Evolutionary conservation across 2,329 filamentous ascomycete species (phyloP).

Genomic region (Colletotrichum acutatum): DNA sequence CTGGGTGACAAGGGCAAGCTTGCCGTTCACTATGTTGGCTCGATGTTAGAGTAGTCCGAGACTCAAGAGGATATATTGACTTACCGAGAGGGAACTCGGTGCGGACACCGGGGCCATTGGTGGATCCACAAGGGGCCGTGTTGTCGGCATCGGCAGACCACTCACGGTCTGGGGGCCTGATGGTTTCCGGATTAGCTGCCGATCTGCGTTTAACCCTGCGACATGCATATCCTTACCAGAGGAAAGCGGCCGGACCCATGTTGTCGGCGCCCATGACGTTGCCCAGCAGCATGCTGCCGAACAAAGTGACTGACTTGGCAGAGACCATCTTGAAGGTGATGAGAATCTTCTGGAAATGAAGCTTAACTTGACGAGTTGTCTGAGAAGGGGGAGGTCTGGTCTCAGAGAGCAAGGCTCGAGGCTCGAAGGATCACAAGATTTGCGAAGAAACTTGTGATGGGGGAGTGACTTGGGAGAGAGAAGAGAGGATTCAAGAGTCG

Average conservation of each 20-base stretch:
- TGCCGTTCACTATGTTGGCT: conserved; percentile 58
- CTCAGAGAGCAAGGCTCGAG: conserved; percentile 21
- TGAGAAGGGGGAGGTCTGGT: conserved; percentile 16
- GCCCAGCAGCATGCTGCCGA: conserved; percentile 33
- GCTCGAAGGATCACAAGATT: conserved; percentile 28
- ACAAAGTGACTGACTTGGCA: conserved; percentile 24
- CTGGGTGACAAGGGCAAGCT: conserved; percentile 65
- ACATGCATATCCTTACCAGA: conserved; percentile 54
- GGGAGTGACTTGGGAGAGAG: conserved; percentile 8
- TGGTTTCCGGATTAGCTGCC: neutral
- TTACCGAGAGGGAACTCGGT: conserved; percentile 67
- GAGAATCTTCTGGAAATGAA: conserved; percentile 2
- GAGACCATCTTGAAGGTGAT: conserved; percentile 34
- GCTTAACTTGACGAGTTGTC: conserved; percentile 6
- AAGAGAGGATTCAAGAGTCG: neutral
- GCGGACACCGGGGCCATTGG: conserved; percentile 56
- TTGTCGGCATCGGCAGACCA: conserved; percentile 68
- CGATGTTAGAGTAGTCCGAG: neutral
- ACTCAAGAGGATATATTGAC: conserved; percentile 29
- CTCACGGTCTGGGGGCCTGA: conserved; percentile 59
- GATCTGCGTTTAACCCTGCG: neutral
- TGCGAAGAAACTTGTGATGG: conserved; percentile 8
- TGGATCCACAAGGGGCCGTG: conserved; percentile 66
- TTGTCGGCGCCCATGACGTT: conserved; percentile 38
- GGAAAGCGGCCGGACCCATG: conserved; percentile 67